Conservation (phyloP, 805 yeast species). For the Hagleromyces aurorensis region DNA sequence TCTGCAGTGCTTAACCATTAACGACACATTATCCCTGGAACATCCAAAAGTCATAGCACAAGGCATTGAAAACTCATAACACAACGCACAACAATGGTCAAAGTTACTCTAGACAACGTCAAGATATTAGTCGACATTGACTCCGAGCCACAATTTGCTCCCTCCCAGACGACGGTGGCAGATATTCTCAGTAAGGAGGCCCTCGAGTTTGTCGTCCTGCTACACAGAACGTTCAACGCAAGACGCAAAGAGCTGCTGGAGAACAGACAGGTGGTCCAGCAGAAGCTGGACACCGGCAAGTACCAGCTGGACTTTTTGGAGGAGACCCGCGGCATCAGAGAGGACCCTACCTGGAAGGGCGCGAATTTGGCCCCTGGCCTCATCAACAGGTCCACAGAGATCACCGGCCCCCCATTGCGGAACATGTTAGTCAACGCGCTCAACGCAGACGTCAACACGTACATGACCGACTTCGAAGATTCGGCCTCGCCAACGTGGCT, state of each 20-base stretch:
- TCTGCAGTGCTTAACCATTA: too few relatives aligned
- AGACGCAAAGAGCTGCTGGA: conserved; percentile 51
- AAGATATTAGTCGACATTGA: conserved; percentile 31
- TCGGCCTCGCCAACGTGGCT: conserved; percentile 80
- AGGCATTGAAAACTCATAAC: neutral
- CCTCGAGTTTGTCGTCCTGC: conserved; percentile 58
- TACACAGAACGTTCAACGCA: conserved; percentile 64
- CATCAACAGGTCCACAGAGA: conserved; percentile 68
- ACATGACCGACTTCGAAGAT: conserved; percentile 84
- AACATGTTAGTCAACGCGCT: conserved; percentile 79
- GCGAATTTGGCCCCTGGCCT: conserved; percentile 65
- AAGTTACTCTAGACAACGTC: conserved; percentile 29
- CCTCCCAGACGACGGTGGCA: conserved; percentile 34
- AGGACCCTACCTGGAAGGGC: conserved; percentile 71
- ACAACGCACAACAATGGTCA: conserved; percentile 16
- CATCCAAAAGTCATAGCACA: too few relatives aligned
- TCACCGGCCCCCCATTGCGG: conserved; percentile 81
- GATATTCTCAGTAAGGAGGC: conserved; percentile 38
- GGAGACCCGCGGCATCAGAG: conserved; percentile 62
- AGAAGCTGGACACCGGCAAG: conserved; percentile 50
- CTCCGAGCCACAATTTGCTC: conserved; percentile 23
- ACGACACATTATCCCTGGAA: too few relatives aligned
- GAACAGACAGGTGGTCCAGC: conserved; percentile 56
- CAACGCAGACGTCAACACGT: conserved; percentile 70
- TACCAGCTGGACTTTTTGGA: conserved; percentile 51